Conservation (phyloP, 2,329 filamentous ascomycete genomes). For the Colletotrichum sp. region DNA sequence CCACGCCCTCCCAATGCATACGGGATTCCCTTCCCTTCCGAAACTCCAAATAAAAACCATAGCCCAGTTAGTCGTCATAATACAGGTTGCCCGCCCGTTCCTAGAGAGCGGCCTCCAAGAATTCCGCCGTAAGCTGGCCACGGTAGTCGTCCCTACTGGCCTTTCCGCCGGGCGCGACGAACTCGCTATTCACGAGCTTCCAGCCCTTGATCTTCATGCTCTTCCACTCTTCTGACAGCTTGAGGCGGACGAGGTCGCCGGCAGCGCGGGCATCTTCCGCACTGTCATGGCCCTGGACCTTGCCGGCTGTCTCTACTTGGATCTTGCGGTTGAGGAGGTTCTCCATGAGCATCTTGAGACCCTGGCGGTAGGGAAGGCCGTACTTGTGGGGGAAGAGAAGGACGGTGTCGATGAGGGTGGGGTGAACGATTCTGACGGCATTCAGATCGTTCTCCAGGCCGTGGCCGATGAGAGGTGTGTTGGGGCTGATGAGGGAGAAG, state of each 20-base stretch:
- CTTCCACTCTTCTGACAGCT: slow-evolving; percentile 74
- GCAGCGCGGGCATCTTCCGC: slow-evolving; percentile 90
- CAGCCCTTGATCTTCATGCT: slow-evolving; percentile 71
- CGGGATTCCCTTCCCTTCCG: background rate
- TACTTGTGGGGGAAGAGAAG: slow-evolving; percentile 80
- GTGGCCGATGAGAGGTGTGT: slow-evolving; percentile 88
- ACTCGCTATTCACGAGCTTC: slow-evolving; percentile 57
- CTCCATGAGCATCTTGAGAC: slow-evolving; percentile 77
- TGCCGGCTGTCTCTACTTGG: slow-evolving; percentile 66
- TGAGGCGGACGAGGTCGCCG: slow-evolving; percentile 80
- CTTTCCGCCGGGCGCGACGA: slow-evolving; percentile 42
- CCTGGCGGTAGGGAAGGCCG: slow-evolving; percentile 78
- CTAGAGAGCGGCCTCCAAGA: slow-evolving; percentile 36
- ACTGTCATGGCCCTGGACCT: slow-evolving; percentile 79
- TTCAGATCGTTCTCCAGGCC: slow-evolving; percentile 97
- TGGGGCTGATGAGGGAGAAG: slow-evolving; percentile 75
- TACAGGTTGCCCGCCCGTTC: background rate
- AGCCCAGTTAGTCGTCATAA: background rate
- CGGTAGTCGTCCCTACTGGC: slow-evolving; percentile 1
- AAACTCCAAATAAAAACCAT: background rate
- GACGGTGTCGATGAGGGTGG: slow-evolving; percentile 83
- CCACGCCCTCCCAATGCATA: slow-evolving; percentile 3
- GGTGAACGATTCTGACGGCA: slow-evolving; percentile 82
- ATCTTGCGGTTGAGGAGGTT: slow-evolving; percentile 77
- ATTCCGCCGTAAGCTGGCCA: slow-evolving; percentile 40